Conservation (phyloP, 148 eudicot genomes). For the Rhododendron griersonianum region DNA sequence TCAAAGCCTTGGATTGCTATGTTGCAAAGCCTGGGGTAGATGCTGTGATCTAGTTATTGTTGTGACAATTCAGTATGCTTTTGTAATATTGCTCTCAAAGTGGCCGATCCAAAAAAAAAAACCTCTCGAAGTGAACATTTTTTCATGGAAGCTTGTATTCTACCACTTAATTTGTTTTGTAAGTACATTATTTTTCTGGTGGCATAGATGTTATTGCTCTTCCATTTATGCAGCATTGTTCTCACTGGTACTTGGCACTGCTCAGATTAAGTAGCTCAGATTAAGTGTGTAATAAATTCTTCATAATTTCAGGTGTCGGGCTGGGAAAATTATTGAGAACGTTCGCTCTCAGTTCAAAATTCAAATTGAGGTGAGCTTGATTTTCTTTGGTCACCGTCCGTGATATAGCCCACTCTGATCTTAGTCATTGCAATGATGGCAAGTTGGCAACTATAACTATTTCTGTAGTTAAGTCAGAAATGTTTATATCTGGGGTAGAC, state of each 20-base stretch:
- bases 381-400: not conserved
- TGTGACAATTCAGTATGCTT: not conserved
- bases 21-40: not conserved
- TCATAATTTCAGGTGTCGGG: conserved; percentile 56
- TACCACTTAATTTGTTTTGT: not conserved
- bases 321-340: conserved; percentile 58
- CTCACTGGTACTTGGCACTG: not conserved
- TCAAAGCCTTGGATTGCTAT: not conserved
- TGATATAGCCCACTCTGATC: not conserved
- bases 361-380: conserved; percentile 59
- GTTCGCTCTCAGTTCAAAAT: conserved; percentile 51
- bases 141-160: not conserved
- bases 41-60: not conserved
- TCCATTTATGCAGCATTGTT: not conserved
- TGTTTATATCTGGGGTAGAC: not conserved
- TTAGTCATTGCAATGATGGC: not conserved
- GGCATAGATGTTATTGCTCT: not conserved
- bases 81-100: not conserved
- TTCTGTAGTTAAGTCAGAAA: not conserved
- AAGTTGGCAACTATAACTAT: not conserved
- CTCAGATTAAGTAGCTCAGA: conserved; percentile 2
- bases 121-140: not conserved
- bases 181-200: not conserved
- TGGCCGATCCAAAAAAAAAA: not conserved
- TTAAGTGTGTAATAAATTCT: conserved; percentile 3